Base-by-base conservation (phyloP, 768 basidiomycete genomes). In the Kwoniella sp. region DNA sequence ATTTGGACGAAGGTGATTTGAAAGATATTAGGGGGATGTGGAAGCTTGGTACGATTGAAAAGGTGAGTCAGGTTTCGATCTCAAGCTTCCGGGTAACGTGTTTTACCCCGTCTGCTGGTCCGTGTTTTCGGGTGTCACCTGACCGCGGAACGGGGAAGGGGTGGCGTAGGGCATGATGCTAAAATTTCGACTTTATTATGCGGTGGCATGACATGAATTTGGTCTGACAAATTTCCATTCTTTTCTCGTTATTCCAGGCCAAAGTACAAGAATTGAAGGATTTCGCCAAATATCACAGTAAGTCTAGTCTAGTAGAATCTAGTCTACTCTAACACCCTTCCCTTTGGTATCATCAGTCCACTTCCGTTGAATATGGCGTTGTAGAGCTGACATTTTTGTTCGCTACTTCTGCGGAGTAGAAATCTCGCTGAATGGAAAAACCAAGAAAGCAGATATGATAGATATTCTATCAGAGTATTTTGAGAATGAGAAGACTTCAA, bases 11-110 rank as follows among this genome's bases (percentile, higher is more conserved):
- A 55, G 83, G 88, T 19, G 86, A 87, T 70, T 88, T 92, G 74
- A 85, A 85, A 46, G 90, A 92, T 79, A 83, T 94, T 52, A 85
- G 87, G 60, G 87, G 85, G 67, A 85, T 83, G 73, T 87, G 86
- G 71, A 84, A 87, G 15, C 80, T 79, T 15, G 89, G 86, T 5
- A 81, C 79, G 19, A 81, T 92, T 47, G 81, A 65, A 57, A 95
- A 92, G 84, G 90, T 90, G 56, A 58, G 67, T 66, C n/a, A n/a
- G n/a, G n/a, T n/a, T n/a, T n/a, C n/a, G n/a, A n/a, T n/a, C n/a
- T n/a, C n/a, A n/a, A n/a, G n/a, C n/a, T n/a, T n/a, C n/a, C n/a
- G n/a, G n/a, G n/a, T n/a, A n/a, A n/a, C n/a, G n/a, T n/a, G n/a
- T n/a, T n/a, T n/a, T n/a, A n/a, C n/a, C n/a, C n/a, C n/a, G n/a